These are phyloP conservation scores for Trametes elegans DNA, from an alignment of 768 basidiomycete species.

Conservation along the genomic window DNA sequence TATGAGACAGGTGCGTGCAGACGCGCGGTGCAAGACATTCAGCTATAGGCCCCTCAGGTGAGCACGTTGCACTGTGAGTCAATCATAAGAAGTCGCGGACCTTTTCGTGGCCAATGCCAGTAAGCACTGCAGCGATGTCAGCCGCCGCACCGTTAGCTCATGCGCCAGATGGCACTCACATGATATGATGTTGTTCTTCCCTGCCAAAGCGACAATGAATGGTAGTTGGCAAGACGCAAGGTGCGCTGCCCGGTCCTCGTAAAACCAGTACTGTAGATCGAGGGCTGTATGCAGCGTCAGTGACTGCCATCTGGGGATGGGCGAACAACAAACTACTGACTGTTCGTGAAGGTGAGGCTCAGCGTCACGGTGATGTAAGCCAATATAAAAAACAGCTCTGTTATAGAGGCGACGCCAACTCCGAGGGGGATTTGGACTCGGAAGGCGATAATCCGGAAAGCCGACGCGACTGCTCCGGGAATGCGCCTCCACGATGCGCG, in stretches of 20 bases:
- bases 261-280: slow-evolving; percentile 24
- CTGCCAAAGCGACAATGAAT: slow-evolving; percentile 51
- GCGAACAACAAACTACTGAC: too few relatives aligned
- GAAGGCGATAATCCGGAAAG: slow-evolving; percentile 49
- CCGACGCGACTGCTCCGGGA: slow-evolving; percentile 38
- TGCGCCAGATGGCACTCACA: slow-evolving; percentile 35
- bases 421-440: slow-evolving; percentile 48
- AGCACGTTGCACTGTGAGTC: background rate
- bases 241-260: slow-evolving; percentile 38
- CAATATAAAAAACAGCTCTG: slow-evolving; percentile 46
- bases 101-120: slow-evolving; percentile 55
- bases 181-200: slow-evolving; percentile 58
- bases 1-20: slow-evolving; percentile 41
- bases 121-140: slow-evolving; percentile 36
- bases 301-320: too few relatives aligned
- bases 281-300: slow-evolving; percentile 17
- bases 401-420: slow-evolving; percentile 35
- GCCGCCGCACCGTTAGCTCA: background rate
- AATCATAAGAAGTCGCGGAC: background rate
- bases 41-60: slow-evolving; percentile 25
- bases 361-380: slow-evolving; percentile 46
- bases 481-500: slow-evolving; percentile 31
- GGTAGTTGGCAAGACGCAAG: slow-evolving; percentile 48
- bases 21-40: slow-evolving; percentile 47
- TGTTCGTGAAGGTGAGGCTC: slow-evolving; percentile 42